A percentile compares a stretch with the other conserved stretches of the same genome.
Conservation (phyloP, 78 protist species). For the Guillardia theta region DNA sequence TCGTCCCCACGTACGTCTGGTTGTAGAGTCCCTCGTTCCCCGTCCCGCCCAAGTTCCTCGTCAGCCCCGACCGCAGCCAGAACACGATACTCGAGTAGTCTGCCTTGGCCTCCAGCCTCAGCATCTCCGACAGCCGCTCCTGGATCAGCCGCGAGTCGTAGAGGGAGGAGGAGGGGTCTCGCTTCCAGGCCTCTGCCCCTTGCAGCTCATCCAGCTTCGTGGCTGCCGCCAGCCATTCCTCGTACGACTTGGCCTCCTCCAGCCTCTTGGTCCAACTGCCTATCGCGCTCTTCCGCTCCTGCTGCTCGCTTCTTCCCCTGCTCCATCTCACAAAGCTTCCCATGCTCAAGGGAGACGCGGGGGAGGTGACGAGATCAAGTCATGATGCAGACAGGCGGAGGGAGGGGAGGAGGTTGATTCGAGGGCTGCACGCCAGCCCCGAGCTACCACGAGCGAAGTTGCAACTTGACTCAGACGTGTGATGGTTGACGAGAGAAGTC, state of each 20-base stretch:
- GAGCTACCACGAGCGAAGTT: too few relatives aligned
- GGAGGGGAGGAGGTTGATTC: too few relatives aligned
- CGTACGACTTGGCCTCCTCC: not conserved
- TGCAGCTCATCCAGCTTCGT: not conserved
- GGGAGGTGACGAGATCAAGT: too few relatives aligned
- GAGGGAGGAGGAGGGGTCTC: not conserved
- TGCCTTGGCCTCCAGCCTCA: not conserved
- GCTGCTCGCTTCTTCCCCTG: too few relatives aligned
- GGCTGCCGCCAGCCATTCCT: constrained; percentile 25
- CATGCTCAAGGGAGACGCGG: too few relatives aligned
- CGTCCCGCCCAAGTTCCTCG: not conserved
- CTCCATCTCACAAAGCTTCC: too few relatives aligned
- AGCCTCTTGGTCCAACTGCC: too few relatives aligned
- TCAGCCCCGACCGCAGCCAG: not conserved
- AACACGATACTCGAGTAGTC: not conserved
- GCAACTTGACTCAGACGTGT: too few relatives aligned
- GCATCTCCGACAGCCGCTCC: not conserved
- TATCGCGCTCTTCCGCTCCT: too few relatives aligned
- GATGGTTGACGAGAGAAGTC: too few relatives aligned
- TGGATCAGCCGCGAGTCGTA: not conserved
- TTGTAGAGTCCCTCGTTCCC: not conserved
- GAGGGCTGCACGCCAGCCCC: too few relatives aligned
- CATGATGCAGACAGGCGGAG: too few relatives aligned
- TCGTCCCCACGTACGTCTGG: constrained; percentile 20
- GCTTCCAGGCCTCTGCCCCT: not conserved